Evolutionary conservation across 2,329 filamentous ascomycete genomes (phyloP), one percentile per base, ranked within the genome.

Genomic region (Cercospora sp.): DNA sequence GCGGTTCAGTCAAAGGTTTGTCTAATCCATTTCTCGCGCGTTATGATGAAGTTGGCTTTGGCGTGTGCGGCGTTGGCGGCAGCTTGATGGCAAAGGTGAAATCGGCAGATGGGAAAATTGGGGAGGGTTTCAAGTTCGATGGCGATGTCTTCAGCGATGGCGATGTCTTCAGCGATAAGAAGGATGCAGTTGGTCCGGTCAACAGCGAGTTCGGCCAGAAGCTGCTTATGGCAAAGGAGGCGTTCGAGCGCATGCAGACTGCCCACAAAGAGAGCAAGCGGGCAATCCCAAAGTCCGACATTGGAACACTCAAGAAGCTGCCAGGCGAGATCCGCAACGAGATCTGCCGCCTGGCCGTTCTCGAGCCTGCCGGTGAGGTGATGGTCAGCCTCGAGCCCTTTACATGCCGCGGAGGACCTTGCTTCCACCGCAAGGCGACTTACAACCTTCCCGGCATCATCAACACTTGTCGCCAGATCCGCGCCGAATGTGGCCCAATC

Each of bases 291-390:
- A n/a, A 34, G 12, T 73, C 71, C 12, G 66, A 75, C 53, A 72
- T 76, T 61, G 74, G 74, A 10, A 66, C 63, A 49, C 69, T 76
- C 66, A 37, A 51, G 34, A 72, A 70, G 63, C 72, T 76, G 10
- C 73, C 74, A 7, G 74, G 73, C 24, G 74, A 75, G 59, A 30
- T 75, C 13, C 65, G 74, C 26, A 76, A 76, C 61, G 37, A 60
- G 43, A 74, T 76, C 63, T 76, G 75, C 66, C 74, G 73, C 49
- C 40, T 72, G 26, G 70, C 69, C 1, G 64, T 73, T 12, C 61
- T 70, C n/a, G 53, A 63, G 4, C 61, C 67, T 13, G 5, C 43
- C 12, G 18, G 40, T 24, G 62, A 61, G 7, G 69, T 74, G 49
- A 63, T 65, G 49, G 45, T 74, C 67, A 55, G 63, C n/a, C 64